These are phyloP conservation scores for Orbilia quercus DNA, from an alignment of 2,329 filamentous ascomycete genomes.

Conservation along the genomic window DNA sequence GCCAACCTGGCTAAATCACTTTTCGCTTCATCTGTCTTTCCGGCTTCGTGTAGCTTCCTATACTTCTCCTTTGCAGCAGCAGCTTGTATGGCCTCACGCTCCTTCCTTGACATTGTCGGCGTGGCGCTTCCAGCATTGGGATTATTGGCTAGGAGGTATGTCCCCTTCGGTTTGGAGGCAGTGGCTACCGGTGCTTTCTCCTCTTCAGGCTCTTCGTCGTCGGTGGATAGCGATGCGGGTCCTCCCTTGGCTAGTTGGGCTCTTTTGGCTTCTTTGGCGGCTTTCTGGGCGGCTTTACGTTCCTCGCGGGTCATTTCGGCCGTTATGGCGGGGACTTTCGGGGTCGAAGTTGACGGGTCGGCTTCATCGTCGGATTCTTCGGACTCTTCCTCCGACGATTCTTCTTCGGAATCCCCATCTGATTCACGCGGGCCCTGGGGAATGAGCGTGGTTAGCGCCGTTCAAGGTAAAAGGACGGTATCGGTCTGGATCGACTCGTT, in stretches of 20 bases:
- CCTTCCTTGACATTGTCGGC: constrained; percentile 73
- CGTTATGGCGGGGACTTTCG: constrained; percentile 63
- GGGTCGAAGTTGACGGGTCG: constrained; percentile 61
- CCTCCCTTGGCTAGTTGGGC: constrained; percentile 74
- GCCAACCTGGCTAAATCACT: constrained; percentile 85
- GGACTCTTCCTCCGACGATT: constrained; percentile 66
- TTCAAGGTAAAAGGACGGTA: background rate
- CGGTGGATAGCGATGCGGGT: constrained; percentile 86
- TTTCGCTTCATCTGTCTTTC: constrained; percentile 95
- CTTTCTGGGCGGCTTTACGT: constrained; percentile 86
- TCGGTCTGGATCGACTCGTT: background rate
- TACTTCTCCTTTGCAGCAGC: constrained; percentile 89
- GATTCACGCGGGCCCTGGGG: constrained; percentile 63
- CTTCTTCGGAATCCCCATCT: constrained; percentile 68
- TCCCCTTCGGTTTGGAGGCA: constrained; percentile 14
- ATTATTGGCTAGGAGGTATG: constrained; percentile 44
- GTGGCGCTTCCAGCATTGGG: constrained; percentile 63
- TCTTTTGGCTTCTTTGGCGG: constrained; percentile 87
- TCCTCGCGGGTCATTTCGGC: constrained; percentile 81
- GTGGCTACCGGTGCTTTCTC: constrained; percentile 68
- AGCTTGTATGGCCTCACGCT: constrained; percentile 84
- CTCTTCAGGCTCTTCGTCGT: constrained; percentile 72
- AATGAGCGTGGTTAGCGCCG: constrained; percentile 40
- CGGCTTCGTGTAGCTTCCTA: constrained; percentile 88
- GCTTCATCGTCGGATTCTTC: constrained; percentile 67